These are phyloP conservation scores for Fagopyrum homotropicum DNA, from an alignment of 148 eudicot genomes.

Conservation along the genomic window DNA sequence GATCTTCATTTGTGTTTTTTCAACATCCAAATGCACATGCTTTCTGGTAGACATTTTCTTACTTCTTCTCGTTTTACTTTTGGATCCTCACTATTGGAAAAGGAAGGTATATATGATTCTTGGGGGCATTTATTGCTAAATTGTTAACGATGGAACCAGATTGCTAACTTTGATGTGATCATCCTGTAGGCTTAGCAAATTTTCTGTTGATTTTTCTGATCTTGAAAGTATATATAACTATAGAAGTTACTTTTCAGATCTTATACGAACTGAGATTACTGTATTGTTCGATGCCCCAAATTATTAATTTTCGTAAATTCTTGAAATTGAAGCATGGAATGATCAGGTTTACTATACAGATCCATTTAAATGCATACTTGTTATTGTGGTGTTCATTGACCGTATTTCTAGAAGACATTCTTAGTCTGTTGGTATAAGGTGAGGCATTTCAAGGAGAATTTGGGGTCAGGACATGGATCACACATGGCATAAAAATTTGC, in stretches of 20 bases:
- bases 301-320: not conserved
- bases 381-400: not conserved
- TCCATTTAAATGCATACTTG: not conserved
- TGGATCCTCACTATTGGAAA: too few species aligned
- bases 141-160: not conserved
- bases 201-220: not conserved
- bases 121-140: not conserved
- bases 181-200: not conserved
- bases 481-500: too few species aligned
- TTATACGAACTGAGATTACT: not conserved
- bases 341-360: not conserved
- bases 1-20: not conserved
- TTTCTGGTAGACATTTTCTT: not conserved
- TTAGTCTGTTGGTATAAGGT: not conserved
- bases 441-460: not conserved
- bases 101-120: not conserved
- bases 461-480: not conserved
- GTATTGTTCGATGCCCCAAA: not conserved
- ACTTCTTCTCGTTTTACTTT: too few species aligned
- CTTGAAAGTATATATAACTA: not conserved
- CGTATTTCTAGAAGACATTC: not conserved
- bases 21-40: not conserved
- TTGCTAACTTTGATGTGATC: not conserved
- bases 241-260: not conserved
- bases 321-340: not conserved